A percentile compares a stretch with the other conserved stretches of the same genome.
phyloP scores from a whole-genome alignment of 441 rosid species.

The Mallotus japonicus region DNA sequence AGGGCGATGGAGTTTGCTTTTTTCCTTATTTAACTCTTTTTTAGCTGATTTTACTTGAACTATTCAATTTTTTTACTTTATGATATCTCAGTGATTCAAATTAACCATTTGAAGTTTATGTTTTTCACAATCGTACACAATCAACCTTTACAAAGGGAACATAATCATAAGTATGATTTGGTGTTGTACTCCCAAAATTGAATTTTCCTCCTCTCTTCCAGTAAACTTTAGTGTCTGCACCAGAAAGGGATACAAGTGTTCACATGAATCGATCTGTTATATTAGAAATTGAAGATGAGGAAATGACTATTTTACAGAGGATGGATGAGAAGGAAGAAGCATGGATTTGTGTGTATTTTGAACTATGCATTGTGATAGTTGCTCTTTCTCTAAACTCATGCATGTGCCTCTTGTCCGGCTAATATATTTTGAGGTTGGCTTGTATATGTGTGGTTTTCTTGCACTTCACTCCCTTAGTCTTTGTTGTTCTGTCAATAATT shows the following conservation, averaged over 20 bases:
- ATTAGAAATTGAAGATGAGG: neutral
- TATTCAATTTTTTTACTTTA: neutral
- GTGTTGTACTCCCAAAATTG: neutral
- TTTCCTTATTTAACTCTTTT: neutral
- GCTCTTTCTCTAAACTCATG: neutral
- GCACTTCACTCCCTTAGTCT: neutral
- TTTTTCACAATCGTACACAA: neutral
- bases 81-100: neutral
- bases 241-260: no score
- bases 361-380: neutral
- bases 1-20: neutral
- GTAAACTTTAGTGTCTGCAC: no score
- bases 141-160: neutral
- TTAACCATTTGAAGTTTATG: neutral
- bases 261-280: no score
- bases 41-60: neutral
- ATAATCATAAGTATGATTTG: neutral
- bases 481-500: conserved; percentile 7
- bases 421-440: neutral
- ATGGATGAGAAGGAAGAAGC: neutral
- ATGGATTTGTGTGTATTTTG: neutral
- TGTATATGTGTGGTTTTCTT: neutral
- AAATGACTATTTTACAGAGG: neutral
- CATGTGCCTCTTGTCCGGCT: neutral
- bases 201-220: no score